Evolutionary conservation across 805 yeast species (phyloP), one percentile per base, ranked within the genome.

Genomic region (Cyberlindnera suaveolens): DNA sequence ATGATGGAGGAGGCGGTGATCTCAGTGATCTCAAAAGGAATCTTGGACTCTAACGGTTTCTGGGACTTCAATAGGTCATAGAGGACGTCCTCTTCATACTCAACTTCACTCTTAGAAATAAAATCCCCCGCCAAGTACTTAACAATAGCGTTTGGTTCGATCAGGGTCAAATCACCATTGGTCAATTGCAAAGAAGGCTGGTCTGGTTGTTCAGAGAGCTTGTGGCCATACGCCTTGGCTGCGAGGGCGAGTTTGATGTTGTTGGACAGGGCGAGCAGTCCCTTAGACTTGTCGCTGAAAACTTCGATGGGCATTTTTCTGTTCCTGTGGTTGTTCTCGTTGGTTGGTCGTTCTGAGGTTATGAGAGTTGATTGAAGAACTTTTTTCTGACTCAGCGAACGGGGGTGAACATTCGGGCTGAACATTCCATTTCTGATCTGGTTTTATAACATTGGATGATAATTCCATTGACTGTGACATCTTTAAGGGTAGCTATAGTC

Each of bases 111-210:
- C 23, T 63, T 55, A 9, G 41, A 52, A 6, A 62, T 43, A 47
- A 78, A 80, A 48, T 78, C 80, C 18, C 66, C 61, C 32, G 77
- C 67, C 48, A 80, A 64, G 54, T 78, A 84, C 60, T 80, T 78
- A 48, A 83, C 80, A 41, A 83, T 78, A 17, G 93, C 80, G 57
- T 83, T 81, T 17, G 86, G 70, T 60, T 83, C 87, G 44, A 70
- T 63, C 48, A 84, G 68, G 51, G 72, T 75, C 29, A 64, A 58
- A n/a, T 53, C 55, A 20, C 52, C 46, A 5, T 39, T n/a, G 39
- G 47, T 54, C 27, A 52, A 40, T 1, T 51, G 26, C 14, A 57
- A 43, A 6, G 58, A 54, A 27, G 56, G 55, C 36, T 48, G 48
- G 36, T 55, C 60, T 47, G 38, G 35, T 23, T 20, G 31, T 23